Evolutionary conservation across 1,284 basidiomycete species (phyloP), one percentile per base, ranked within the genome.

Genomic region (Cryptococcus jaspeensis): DNA sequence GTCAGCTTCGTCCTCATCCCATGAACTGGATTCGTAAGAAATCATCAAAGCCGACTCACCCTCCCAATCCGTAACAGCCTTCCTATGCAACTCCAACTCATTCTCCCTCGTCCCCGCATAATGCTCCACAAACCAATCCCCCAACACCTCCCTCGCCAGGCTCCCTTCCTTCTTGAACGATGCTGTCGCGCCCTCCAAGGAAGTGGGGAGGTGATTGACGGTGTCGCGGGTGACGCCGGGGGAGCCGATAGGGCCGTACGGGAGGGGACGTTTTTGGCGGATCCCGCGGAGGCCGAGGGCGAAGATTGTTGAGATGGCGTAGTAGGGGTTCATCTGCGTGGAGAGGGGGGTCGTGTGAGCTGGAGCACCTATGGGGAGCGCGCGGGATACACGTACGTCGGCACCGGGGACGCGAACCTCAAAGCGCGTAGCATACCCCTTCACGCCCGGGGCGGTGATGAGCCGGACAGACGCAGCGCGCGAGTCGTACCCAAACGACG

Each of bases 381-480:
- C 9, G 28, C 5, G 9, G 7, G 38, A 23, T 15, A 5, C 1
- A 68, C 77, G 64, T 83, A 96, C 90, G 71, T 98, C 94, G 40
- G 94, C 94, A 18, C 95, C 94, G 3, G 95, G 92, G n/a, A 98
- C 86, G 47, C 94, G 87, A 16, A 96, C 79, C 76, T 96, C 92
- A 65, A 96, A 84, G 46, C 95, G 83, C 1, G 95, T 95, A 2
- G 89, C 91, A 7, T 85, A 78, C 11, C 84, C 83, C 4, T 88
- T 84, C 9, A 88, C 88, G 6, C 89, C 87, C 0, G 94, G 95
- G 2, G 94, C 92, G 0, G 88, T 87, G 67, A 98, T 86, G 64
- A 98, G 88, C 41, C 94, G 87, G 54, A 98, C 85, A 11, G 90
- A 92, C 1, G 92, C 93, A 0, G 88, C 86, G 35, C 94, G 88